Conservation (phyloP, 129 eudicot species). For the Oenanthe sinensis region DNA sequence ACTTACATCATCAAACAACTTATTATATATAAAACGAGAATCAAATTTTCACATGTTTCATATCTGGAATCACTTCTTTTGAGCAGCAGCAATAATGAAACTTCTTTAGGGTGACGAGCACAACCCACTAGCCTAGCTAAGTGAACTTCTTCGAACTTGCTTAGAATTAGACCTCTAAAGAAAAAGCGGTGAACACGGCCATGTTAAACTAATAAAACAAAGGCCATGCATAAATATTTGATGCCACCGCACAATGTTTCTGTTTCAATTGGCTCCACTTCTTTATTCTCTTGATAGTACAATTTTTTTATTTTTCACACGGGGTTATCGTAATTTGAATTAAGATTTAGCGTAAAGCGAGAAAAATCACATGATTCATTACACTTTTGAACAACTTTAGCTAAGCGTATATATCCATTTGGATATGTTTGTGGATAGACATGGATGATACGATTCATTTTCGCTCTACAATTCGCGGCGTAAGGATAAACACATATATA, state of each 20-base stretch:
- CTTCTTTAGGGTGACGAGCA: slow-evolving; percentile 1
- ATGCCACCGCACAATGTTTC: not conserved
- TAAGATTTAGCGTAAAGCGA: not conserved
- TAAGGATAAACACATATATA: not conserved
- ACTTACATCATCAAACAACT: not conserved
- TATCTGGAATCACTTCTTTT: slow-evolving; percentile 5
- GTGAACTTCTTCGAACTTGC: not conserved
- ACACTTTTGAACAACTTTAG: slow-evolving; percentile 1
- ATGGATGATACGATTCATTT: not conserved
- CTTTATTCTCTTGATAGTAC: not conserved
- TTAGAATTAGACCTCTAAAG: not conserved
- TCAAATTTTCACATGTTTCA: slow-evolving; percentile 21
- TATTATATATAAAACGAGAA: slow-evolving; percentile 8
- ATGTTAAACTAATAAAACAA: not conserved
- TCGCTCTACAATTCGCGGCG: slow-evolving; percentile 6
- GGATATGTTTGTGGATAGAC: slow-evolving; percentile 17
- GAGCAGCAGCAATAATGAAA: slow-evolving; percentile 5
- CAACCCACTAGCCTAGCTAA: not conserved
- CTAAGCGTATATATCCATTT: not conserved
- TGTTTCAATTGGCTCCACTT: not conserved
- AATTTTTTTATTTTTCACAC: not conserved
- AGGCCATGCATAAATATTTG: not conserved
- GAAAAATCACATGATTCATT: slow-evolving; percentile 14
- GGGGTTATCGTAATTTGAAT: not conserved
- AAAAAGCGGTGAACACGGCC: slow-evolving; percentile 3